Base-by-base conservation (phyloP, 495 filamentous ascomycete species). In the Penicillium turbatum region DNA sequence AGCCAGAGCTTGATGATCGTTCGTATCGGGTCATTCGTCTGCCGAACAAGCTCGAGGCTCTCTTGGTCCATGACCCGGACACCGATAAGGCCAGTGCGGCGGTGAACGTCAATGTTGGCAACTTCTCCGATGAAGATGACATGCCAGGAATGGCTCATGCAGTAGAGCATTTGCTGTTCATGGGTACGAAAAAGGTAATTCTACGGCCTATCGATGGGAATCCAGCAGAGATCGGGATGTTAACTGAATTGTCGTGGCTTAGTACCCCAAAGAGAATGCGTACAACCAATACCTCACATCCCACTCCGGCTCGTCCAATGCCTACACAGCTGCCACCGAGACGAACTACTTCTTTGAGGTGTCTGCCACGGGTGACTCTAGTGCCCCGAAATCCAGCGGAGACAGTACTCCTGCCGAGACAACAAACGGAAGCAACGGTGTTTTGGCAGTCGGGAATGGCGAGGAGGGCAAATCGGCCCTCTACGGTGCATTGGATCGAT, bases 281-380 rank as follows among this genome's bases (percentile, higher is more conserved):
- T 99, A 99, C 75, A 90, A 89, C 57, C 85, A 91, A 65, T 99
- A 95, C 65, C 82, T 99, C 41, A 86, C 90, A 35, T 78, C 86
- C 29, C 86, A 96, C 67, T 95, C 89, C 7, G 93, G 93, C 12
- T 82, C 85, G 47, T 96, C 92, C 16, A 99, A 99, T 69, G 93
- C 93, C 9, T 97, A 93, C 66, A 99, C 93, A 2, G 91, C 86
- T 17, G 74, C 89, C 2, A 97, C 92, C 2, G 92, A 91, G 54
- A 99, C 95, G 37, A 97, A 97, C 72, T 99, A 96, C 69, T 96
- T 89, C 72, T 99, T 97, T 65, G 93, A 99, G 62, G 86, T 97
- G 43, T 88, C 89, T 1, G 88, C 92, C 11, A 82, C 81, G 1
- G 70, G 77, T 6, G 68, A 71, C 31, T 67, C 69, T 74, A 86